Conservation (phyloP, 2,329 filamentous ascomycete species). For the Curvularia eragrostidis region DNA sequence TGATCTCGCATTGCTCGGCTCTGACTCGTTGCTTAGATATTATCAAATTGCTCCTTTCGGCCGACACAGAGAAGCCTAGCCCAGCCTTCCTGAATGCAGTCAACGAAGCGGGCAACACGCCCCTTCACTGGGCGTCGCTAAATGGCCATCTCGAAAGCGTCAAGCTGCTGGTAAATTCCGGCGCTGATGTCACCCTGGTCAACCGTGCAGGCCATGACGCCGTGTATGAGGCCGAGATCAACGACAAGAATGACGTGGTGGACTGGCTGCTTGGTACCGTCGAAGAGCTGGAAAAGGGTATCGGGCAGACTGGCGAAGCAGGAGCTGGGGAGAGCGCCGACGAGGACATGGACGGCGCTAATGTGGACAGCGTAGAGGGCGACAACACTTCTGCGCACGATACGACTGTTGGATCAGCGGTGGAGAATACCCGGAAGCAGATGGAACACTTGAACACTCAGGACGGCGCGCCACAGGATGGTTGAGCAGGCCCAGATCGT, state of each 20-base stretch:
- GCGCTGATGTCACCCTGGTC: constrained; percentile 77
- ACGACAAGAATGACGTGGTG: constrained; percentile 58
- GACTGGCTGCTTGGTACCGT: constrained; percentile 57
- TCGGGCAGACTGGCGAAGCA: constrained; percentile 47
- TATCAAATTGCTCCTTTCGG: constrained; percentile 51
- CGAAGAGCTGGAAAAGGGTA: constrained; percentile 50
- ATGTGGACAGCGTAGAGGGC: constrained; percentile 20
- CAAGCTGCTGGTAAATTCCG: constrained; percentile 75
- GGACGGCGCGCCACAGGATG: constrained; percentile 28
- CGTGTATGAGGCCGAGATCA: constrained; percentile 59
- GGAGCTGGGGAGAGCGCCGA: constrained; percentile 39
- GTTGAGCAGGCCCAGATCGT: constrained; percentile 29
- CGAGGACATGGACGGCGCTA: constrained; percentile 24
- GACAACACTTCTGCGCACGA: constrained; percentile 13
- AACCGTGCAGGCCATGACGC: constrained; percentile 82
- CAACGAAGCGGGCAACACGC: constrained; percentile 87
- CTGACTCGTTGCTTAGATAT: constrained; percentile 40
- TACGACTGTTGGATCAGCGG: constrained; percentile 19
- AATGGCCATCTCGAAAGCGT: constrained; percentile 86
- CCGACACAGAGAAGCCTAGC: constrained; percentile 31
- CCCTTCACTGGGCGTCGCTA: constrained; percentile 91
- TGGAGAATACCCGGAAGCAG: constrained; percentile 43
- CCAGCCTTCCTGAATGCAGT: constrained; percentile 66
- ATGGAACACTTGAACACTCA: constrained; percentile 42
- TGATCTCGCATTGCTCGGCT: constrained; percentile 3